These are phyloP conservation scores for Daldinia vernicosa DNA, from an alignment of 495 filamentous ascomycete genomes.

Conservation along the genomic window DNA sequence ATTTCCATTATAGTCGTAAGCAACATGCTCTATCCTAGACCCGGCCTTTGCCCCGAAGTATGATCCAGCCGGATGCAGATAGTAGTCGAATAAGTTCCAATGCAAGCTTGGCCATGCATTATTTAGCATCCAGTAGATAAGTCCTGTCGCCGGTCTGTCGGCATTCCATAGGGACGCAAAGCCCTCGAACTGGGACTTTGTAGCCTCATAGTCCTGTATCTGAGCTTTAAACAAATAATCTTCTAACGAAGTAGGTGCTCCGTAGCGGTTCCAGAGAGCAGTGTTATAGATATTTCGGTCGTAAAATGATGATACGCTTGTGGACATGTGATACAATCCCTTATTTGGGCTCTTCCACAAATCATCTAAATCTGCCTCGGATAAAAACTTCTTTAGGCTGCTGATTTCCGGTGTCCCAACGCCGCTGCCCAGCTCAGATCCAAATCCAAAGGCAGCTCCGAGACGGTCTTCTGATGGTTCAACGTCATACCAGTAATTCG, in stretches of 20 bases:
- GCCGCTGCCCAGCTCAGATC: slow-evolving; percentile 67
- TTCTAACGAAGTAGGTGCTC: slow-evolving; percentile 58
- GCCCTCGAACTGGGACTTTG: slow-evolving; percentile 66
- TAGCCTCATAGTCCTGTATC: slow-evolving; percentile 71
- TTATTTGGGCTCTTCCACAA: slow-evolving; percentile 66
- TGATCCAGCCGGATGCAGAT: slow-evolving; percentile 64
- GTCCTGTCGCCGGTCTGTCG: slow-evolving; percentile 63
- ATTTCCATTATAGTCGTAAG: slow-evolving; percentile 60
- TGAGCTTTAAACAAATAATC: slow-evolving; percentile 66
- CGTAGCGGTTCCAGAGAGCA: slow-evolving; percentile 63
- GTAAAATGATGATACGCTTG: slow-evolving; percentile 61
- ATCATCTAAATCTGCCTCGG: slow-evolving; percentile 57
- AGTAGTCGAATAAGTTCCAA: slow-evolving; percentile 74
- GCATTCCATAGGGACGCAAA: slow-evolving; percentile 62
- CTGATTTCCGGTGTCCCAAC: slow-evolving; percentile 68
- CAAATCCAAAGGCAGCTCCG: slow-evolving; percentile 70
- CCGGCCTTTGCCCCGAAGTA: slow-evolving; percentile 69
- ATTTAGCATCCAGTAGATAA: slow-evolving; percentile 77
- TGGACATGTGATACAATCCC: slow-evolving; percentile 67
- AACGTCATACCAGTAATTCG: slow-evolving; percentile 68
- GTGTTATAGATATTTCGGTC: slow-evolving; percentile 65
- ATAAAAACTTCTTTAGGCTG: slow-evolving; percentile 65
- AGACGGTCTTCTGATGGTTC: slow-evolving; percentile 47
- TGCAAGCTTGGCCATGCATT: slow-evolving; percentile 71
- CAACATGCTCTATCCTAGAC: slow-evolving; percentile 63